A percentile compares a stretch with the other conserved stretches of the same genome.
phyloP scores from a whole-genome alignment of 352 stramenopile genomes.

The Peronospora belbahrii region DNA sequence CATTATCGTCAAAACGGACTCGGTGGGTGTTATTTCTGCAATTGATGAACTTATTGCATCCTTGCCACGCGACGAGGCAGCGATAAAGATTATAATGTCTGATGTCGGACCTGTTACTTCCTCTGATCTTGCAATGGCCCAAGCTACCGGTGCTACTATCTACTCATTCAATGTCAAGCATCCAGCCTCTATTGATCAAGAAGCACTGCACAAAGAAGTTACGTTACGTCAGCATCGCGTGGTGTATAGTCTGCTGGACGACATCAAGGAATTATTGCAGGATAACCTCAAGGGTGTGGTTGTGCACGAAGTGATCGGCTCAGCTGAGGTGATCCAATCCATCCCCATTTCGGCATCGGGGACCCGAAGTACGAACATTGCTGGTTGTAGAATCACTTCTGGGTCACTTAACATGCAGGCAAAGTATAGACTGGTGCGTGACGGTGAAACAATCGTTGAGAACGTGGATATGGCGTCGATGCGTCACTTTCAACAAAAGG shows the following conservation, averaged over 20 bases:
- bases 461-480: constrained; percentile 83
- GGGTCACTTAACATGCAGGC: constrained; percentile 86
- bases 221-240: constrained; percentile 67
- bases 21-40: constrained; percentile 94
- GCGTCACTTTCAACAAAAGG: constrained; percentile 89
- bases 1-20: constrained; percentile 97
- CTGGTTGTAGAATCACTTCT: constrained; percentile 92
- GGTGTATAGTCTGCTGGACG: constrained; percentile 86
- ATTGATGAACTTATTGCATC: constrained; percentile 78
- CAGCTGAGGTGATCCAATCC: constrained; percentile 72
- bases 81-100: constrained; percentile 82
- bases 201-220: constrained; percentile 74
- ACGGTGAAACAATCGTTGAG: constrained; percentile 87
- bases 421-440: constrained; percentile 82
- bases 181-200: constrained; percentile 59
- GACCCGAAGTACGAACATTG: constrained; percentile 89
- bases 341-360: constrained; percentile 80
- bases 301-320: constrained; percentile 58
- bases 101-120: constrained; percentile 72
- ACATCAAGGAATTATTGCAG: constrained; percentile 75
- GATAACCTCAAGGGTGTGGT: constrained; percentile 58
- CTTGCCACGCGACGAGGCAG: constrained; percentile 54
- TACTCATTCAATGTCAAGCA: constrained; percentile 88
- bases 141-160: constrained; percentile 74
- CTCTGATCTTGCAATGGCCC: constrained; percentile 78